A percentile compares a stretch with the other conserved stretches of the same genome.
Conservation (phyloP, 441 rosid genomes). For the Pelargonium australe region DNA sequence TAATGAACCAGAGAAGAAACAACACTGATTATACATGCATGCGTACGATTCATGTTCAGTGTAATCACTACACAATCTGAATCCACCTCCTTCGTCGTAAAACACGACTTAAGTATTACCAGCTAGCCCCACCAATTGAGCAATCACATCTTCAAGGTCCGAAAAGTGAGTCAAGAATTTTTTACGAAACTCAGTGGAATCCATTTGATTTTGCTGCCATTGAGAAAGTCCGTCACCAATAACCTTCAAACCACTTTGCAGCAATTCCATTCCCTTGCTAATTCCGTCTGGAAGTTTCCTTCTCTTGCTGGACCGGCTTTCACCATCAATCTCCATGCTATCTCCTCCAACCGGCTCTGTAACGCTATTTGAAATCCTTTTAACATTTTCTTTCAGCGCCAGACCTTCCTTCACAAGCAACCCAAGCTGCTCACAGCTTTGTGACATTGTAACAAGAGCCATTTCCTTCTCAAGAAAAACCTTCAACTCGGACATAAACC, state of each 20-base stretch:
- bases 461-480: slow-evolving; percentile 72
- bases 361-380: slow-evolving; percentile 24
- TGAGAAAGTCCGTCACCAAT: slow-evolving; percentile 54
- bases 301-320: slow-evolving; percentile 46
- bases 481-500: slow-evolving; percentile 71
- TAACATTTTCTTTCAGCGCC: slow-evolving; percentile 37
- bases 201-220: slow-evolving; percentile 41
- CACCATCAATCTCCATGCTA: slow-evolving; percentile 29
- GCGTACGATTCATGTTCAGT: background rate
- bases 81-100: background rate
- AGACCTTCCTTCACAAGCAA: slow-evolving; percentile 53
- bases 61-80: slow-evolving; percentile 6
- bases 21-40: no score
- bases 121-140: slow-evolving; percentile 45
- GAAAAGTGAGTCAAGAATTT: slow-evolving; percentile 52
- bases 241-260: slow-evolving; percentile 67
- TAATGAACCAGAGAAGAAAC: no score
- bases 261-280: slow-evolving; percentile 58
- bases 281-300: slow-evolving; percentile 79
- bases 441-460: slow-evolving; percentile 36
- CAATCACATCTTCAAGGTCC: slow-evolving; percentile 56
- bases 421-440: slow-evolving; percentile 42
- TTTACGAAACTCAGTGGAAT: slow-evolving; percentile 43
- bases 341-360: slow-evolving; percentile 24
- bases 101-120: slow-evolving; percentile 18